Base-by-base conservation (phyloP, 345 rosid species). In the Sisymbrium irio region DNA sequence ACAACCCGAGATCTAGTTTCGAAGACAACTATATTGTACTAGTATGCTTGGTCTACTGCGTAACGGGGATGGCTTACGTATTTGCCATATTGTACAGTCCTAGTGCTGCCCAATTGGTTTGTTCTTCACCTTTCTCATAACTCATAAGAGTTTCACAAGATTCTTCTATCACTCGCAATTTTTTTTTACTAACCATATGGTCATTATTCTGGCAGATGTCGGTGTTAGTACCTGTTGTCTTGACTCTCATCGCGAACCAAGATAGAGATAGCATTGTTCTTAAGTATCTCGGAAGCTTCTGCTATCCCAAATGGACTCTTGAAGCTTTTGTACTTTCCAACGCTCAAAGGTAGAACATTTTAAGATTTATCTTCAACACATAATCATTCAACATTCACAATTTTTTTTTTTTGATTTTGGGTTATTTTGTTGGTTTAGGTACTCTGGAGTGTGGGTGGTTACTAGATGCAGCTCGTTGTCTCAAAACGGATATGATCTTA, bases 221-320 rank as follows among this genome's bases (percentile, higher is more conserved):
- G 2, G 98, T 85, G 82, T 86, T 92, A 77, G 74, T 88, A 69
- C 98, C 98, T 1, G 94, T 92, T 69, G 89, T 88, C 44, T 35
- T 87, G 83, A 89, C 98, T 40, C 88, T 92, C 17, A 61, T 88
- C n/a, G 91, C 94, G 4, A 84, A 77, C 28, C 96, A 92, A 80
- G 88, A 86, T 18, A 72, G 77, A 64, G 82, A 85, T 1, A 82
- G 72, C 49, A 50, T 46, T 55, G 19, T 82, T 30, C 78, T 83
- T 66, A 87, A 76, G 74, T 77, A 69, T 73, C 75, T 93, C 0
- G 91, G 86, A 62, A 74, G 73, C 11, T 70, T 93, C 7, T 86
- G 87, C 73, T 93, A 87, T 80, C 85, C 98, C 6, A 90, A 84
- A 49, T 93, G 97, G 98, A 89, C 93, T 32, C 79, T 90, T 67